phyloP scores from a whole-genome alignment of 148 eudicot species.

The Vaccinium myrtillus region DNA sequence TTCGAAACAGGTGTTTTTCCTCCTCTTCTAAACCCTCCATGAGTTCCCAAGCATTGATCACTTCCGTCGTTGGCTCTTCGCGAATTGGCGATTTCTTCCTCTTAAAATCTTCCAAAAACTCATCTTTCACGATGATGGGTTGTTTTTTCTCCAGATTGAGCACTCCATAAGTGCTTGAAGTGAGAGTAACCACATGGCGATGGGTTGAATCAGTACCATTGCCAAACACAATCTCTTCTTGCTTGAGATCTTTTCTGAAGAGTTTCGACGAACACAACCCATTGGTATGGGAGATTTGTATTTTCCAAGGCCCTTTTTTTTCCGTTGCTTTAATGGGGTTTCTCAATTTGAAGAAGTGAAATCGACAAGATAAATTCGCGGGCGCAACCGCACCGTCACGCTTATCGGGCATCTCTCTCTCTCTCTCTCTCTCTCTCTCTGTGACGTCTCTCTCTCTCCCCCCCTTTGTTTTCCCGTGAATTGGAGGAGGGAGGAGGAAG shows the following conservation, averaged over 20 bases:
- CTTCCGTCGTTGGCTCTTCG: constrained; percentile 39
- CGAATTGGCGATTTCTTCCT: constrained; percentile 35
- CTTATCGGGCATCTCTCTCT: too few species aligned
- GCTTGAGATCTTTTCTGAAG: constrained; percentile 38
- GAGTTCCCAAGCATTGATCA: constrained; percentile 80
- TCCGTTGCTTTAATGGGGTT: not conserved
- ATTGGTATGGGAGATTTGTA: constrained; percentile 28
- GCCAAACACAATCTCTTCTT: constrained; percentile 24
- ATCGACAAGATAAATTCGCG: too few species aligned
- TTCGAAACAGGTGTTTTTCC: constrained; percentile 11
- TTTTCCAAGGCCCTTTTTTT: not conserved
- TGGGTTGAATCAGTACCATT: constrained; percentile 21
- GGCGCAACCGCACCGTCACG: too few species aligned
- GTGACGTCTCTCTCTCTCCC: too few species aligned
- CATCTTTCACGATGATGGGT: not conserved
- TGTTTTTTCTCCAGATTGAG: constrained; percentile 53
- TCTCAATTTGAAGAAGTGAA: not conserved
- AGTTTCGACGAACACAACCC: constrained; percentile 85
- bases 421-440: too few species aligned
- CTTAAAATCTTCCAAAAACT: constrained; percentile 7
- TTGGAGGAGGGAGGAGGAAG: too few species aligned
- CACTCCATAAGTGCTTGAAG: constrained; percentile 79
- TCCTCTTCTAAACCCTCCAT: constrained; percentile 82
- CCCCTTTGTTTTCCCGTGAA: too few species aligned
- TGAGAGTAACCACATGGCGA: constrained; percentile 75